phyloP scores from a whole-genome alignment of 225 moss, liverwort and hornwort genomes.

The Straminergon stramineum region DNA sequence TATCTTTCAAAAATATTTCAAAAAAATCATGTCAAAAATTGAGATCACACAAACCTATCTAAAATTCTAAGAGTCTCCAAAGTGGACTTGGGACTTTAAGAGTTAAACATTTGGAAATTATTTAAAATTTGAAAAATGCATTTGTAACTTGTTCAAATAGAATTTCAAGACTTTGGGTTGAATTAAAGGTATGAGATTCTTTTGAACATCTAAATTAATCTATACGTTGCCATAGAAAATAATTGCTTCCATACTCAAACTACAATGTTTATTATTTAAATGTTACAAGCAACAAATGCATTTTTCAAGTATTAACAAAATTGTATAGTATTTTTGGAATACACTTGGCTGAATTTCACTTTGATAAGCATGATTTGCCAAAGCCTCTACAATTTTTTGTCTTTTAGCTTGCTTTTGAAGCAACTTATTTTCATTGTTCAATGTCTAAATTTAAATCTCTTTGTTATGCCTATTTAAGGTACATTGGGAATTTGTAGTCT shows the following conservation, averaged over 20 bases:
- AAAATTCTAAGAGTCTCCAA: too few species aligned
- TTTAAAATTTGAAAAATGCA: neutral
- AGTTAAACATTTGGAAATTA: neutral
- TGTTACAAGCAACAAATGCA: neutral
- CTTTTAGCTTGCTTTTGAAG: neutral
- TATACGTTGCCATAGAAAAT: neutral
- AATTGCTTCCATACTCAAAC: neutral
- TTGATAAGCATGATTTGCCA: accelerated
- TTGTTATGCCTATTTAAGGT: neutral
- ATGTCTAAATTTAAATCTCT: neutral
- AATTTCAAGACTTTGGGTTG: too few species aligned
- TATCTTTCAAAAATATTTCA: too few species aligned
- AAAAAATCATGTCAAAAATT: too few species aligned
- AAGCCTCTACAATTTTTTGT: neutral
- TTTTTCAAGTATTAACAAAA: neutral
- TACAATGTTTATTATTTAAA: neutral
- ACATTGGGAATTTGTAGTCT: too few species aligned
- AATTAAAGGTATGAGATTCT: neutral
- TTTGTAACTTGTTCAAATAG: neutral
- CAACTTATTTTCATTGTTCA: accelerated
- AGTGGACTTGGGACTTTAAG: too few species aligned
- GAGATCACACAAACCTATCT: too few species aligned
- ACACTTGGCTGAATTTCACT: neutral
- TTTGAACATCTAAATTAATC: neutral
- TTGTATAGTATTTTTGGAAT: neutral